Percentiles rank a stretch among this genome's conserved stretches.
Conservation (phyloP, 176 grass and related monocot genomes). For the Canna indica region DNA sequence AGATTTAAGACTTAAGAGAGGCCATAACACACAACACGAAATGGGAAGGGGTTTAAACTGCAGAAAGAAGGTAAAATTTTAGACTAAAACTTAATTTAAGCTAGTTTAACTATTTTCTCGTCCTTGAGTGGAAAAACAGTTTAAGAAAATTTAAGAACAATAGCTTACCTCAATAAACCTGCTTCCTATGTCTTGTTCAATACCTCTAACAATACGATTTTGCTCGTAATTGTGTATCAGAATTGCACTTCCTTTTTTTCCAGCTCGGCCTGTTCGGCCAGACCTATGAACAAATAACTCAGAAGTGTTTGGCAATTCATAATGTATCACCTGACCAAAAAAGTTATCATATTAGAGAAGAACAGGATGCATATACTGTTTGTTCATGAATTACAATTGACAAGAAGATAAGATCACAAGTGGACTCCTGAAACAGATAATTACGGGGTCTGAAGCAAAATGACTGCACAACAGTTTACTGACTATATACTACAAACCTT, state of each 20-base stretch:
- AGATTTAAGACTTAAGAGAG: too few species aligned
- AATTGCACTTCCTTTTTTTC: slow-evolving; percentile 87
- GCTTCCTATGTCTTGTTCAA: slow-evolving; percentile 87
- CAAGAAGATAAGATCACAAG: not conserved
- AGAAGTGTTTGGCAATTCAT: slow-evolving; percentile 73
- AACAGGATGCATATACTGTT: not conserved
- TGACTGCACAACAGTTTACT: not conserved
- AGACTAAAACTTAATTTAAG: too few species aligned
- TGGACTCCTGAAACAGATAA: not conserved
- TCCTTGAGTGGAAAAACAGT: not conserved
- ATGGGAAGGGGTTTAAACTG: too few species aligned
- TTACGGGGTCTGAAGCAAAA: not conserved
- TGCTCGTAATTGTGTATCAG: slow-evolving; percentile 69
- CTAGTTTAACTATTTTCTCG: too few species aligned
- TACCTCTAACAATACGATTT: slow-evolving; percentile 52
- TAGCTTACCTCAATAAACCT: slow-evolving; percentile 60
- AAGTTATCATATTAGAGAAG: not conserved
- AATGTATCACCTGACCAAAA: slow-evolving; percentile 62
- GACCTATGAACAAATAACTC: slow-evolving; percentile 96
- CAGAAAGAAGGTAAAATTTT: too few species aligned
- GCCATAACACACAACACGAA: too few species aligned
- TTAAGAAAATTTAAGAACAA: not conserved
- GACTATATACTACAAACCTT: not conserved
- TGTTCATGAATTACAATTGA: not conserved
- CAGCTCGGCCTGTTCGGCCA: slow-evolving; percentile 83